These are phyloP conservation scores for Stachybotrys chlorohalonatus DNA, from an alignment of 2,329 filamentous ascomycete genomes.

Conservation along the genomic window DNA sequence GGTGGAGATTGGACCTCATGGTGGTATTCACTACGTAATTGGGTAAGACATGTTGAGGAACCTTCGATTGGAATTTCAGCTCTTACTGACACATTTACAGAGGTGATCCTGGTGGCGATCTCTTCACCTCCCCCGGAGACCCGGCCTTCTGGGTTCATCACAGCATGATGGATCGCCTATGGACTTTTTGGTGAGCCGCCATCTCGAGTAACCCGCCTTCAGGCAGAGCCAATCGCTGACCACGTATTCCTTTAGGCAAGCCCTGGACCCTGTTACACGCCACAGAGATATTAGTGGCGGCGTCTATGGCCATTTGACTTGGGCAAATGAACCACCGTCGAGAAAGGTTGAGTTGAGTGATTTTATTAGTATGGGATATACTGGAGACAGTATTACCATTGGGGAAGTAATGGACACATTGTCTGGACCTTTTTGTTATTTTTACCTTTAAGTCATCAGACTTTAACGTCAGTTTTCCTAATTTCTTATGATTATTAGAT, in stretches of 20 bases:
- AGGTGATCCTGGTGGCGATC: conserved; percentile 24
- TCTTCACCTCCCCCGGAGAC: conserved; percentile 18
- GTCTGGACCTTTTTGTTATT: conserved; percentile 17
- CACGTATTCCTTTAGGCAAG: conserved; percentile 7
- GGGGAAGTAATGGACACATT: conserved; percentile 19
- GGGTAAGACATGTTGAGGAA: conserved; percentile 5
- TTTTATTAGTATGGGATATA: conserved; percentile 20
- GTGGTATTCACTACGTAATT: conserved; percentile 20
- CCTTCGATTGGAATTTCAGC: not conserved
- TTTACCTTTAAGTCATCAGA: conserved; percentile 11
- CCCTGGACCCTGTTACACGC: conserved; percentile 9
- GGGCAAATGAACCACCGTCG: conserved; percentile 17
- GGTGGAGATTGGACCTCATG: conserved; percentile 19
- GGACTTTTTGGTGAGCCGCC: conserved; percentile 12
- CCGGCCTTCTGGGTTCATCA: conserved; percentile 18
- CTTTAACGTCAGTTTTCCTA: too few species aligned
- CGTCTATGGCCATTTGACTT: conserved; percentile 18
- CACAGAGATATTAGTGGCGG: conserved; percentile 14
- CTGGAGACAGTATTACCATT: conserved; percentile 13
- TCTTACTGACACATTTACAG: conserved; percentile 1
- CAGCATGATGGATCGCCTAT: conserved; percentile 17
- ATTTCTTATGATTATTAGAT: too few species aligned
- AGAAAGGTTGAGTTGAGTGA: conserved; percentile 12
- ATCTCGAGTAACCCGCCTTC: not conserved
- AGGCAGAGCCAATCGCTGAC: not conserved